A percentile compares a stretch with the other conserved stretches of the same genome.
phyloP scores from a whole-genome alignment of 176 grass and related monocot species.

The Stipa capillata region DNA sequence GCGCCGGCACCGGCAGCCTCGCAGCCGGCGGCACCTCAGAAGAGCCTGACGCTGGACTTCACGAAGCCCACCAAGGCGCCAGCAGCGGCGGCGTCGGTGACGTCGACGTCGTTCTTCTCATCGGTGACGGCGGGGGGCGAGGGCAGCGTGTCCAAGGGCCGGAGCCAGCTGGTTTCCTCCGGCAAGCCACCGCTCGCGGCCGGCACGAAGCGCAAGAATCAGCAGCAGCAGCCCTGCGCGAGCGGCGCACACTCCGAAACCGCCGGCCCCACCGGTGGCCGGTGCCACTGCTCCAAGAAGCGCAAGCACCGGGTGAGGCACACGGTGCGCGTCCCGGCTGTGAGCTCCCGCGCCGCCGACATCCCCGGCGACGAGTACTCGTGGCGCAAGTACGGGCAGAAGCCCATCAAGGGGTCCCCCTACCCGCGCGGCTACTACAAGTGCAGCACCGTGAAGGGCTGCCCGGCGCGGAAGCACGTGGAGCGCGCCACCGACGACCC shows the following conservation, averaged over 20 bases:
- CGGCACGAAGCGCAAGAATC: conserved; percentile 44
- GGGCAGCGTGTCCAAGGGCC: conserved; percentile 69
- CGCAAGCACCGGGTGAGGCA: conserved; percentile 31
- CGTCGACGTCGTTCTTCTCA: conserved; percentile 65
- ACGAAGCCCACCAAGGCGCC: conserved; percentile 19
- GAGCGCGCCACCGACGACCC: conserved; percentile 81
- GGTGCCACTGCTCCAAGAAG: conserved; percentile 79
- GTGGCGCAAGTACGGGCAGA: conserved; percentile 94
- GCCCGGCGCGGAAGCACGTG: conserved; percentile 83
- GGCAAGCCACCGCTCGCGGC: conserved; percentile 44
- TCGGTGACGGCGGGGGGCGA: conserved; percentile 51
- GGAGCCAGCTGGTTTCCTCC: conserved; percentile 24
- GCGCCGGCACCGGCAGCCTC: not conserved
- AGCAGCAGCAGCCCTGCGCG: not conserved
- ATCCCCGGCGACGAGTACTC: conserved; percentile 68
- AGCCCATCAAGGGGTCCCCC: conserved; percentile 89
- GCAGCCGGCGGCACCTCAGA: not conserved
- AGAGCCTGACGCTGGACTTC: conserved; percentile 53
- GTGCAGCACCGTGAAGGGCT: conserved; percentile 62
- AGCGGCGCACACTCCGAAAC: not conserved
- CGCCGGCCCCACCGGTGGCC: conserved; percentile 2
- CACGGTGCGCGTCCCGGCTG: conserved; percentile 46
- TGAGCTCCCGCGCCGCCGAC: conserved; percentile 26
- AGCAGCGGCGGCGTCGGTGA: conserved; percentile 14
- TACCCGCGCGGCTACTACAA: conserved; percentile 81